Percentiles rank a stretch among this genome's conserved stretches.
These are phyloP conservation scores for Chrysoporthe deuterocubensis DNA, from an alignment of 2,329 filamentous ascomycete species.

Conservation along the genomic window DNA sequence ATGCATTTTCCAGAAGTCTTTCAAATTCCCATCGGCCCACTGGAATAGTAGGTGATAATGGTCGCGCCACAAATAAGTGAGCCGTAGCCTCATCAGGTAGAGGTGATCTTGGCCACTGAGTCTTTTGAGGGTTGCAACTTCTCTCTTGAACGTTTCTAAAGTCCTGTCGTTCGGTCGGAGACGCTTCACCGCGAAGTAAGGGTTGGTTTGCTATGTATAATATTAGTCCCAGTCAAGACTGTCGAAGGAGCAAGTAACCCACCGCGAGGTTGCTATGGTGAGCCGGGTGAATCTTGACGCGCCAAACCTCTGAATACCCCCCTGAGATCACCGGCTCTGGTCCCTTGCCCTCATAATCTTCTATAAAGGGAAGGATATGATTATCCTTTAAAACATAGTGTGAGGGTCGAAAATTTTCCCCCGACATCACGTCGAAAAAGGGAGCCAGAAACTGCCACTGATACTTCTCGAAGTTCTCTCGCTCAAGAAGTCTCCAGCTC, in stretches of 20 bases:
- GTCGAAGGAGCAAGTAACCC: background rate
- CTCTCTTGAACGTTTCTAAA: conserved; percentile 6
- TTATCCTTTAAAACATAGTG: conserved; percentile 6
- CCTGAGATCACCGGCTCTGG: conserved; percentile 2
- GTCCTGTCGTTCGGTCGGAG: background rate
- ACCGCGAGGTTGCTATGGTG: conserved; percentile 16
- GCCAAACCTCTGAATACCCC: conserved; percentile 16
- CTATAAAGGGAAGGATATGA: conserved; percentile 12
- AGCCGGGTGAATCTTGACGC: conserved; percentile 18
- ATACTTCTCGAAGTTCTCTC: conserved; percentile 11
- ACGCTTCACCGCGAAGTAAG: conserved; percentile 17
- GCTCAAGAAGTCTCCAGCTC: background rate
- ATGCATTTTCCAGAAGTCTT: conserved; percentile 4
- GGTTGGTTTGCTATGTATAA: conserved; percentile 1
- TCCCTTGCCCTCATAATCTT: conserved; percentile 5
- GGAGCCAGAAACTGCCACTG: conserved; percentile 20
- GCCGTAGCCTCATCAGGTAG: conserved; percentile 17
- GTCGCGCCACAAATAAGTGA: conserved; percentile 5
- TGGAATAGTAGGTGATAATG: conserved; percentile 16
- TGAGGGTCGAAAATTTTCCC: background rate
- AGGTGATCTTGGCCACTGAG: conserved; percentile 13
- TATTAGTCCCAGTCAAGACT: background rate
- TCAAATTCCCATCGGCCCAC: conserved; percentile 20
- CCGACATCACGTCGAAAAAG: conserved; percentile 1
- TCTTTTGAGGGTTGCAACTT: conserved; percentile 17